A percentile compares a stretch with the other conserved stretches of the same genome.
These are phyloP conservation scores for Tetrastigma voinierianum DNA, from an alignment of 164 flowering plant species.

Conservation along the genomic window DNA sequence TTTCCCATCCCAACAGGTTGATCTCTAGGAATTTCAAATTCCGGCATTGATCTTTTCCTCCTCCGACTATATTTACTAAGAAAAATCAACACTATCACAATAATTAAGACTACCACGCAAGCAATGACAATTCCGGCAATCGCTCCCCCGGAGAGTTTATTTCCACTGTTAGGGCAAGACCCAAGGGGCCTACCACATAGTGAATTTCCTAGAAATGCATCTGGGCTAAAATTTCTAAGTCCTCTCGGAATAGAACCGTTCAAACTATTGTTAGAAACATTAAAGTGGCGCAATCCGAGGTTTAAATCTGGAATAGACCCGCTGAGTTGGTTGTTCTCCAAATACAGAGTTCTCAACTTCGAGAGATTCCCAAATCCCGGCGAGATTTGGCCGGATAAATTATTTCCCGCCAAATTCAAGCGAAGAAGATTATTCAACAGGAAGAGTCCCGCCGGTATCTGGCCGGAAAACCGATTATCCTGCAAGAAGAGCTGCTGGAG, in stretches of 20 bases:
- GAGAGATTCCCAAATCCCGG: neutral
- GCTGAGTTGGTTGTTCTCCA: neutral
- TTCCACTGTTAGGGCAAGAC: neutral
- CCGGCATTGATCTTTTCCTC: neutral
- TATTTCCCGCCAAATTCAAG: neutral
- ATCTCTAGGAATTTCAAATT: neutral
- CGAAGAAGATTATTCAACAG: neutral
- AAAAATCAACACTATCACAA: neutral
- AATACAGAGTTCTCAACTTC: neutral
- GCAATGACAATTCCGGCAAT: constrained; percentile 1
- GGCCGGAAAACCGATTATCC: neutral
- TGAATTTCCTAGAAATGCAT: neutral
- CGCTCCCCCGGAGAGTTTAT: neutral
- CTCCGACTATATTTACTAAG: neutral
- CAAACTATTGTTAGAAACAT: neutral
- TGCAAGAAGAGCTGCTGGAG: neutral
- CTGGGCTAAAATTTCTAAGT: neutral
- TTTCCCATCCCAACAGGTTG: neutral
- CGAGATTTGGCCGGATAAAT: neutral
- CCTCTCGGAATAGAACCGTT: neutral
- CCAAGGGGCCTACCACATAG: neutral
- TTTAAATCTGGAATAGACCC: constrained; percentile 2
- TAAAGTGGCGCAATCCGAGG: neutral
- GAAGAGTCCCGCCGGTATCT: neutral
- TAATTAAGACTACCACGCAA: neutral